These are phyloP conservation scores for Penicillium sp. DNA, from an alignment of 2,329 filamentous ascomycete species.

Conservation along the genomic window DNA sequence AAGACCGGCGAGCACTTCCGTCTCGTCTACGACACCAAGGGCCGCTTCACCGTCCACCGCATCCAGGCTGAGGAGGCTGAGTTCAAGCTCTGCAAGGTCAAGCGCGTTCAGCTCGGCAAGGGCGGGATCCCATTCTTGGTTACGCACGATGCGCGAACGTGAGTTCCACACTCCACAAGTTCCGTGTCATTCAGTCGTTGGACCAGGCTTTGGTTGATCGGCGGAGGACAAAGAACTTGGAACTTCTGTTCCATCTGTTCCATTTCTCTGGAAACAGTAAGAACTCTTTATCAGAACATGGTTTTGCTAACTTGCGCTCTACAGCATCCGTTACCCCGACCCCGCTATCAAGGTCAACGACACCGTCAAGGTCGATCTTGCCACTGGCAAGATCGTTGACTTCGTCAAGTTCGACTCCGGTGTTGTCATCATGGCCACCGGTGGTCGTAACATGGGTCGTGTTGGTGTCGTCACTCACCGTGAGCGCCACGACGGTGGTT, in stretches of 20 bases:
- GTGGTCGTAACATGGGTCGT: constrained; percentile 99
- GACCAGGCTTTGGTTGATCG: constrained; percentile 92
- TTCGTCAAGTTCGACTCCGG: constrained; percentile 99
- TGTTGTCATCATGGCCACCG: constrained; percentile 96
- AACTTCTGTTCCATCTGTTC: constrained; percentile 22
- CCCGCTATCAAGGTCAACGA: constrained; percentile 99
- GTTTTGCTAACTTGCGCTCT: constrained; percentile 35
- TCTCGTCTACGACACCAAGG: constrained; percentile 99
- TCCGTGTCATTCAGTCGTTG: constrained; percentile 99
- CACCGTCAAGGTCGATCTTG: constrained; percentile 98
- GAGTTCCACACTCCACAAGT: constrained; percentile 68
- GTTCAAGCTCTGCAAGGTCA: constrained; percentile 99
- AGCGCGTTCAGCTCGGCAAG: constrained; percentile 98
- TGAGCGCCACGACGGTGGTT: constrained; percentile 99
- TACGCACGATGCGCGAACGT: constrained; percentile 99
- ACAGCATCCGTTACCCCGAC: constrained; percentile 98
- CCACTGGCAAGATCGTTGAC: constrained; percentile 96
- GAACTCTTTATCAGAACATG: constrained; percentile 24
- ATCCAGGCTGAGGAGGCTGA: constrained; percentile 98
- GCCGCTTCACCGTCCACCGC: constrained; percentile 99
- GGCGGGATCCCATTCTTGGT: constrained; percentile 99
- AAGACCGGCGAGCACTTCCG: constrained; percentile 99
- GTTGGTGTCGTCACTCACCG: constrained; percentile 99
- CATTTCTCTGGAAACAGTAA: constrained; percentile 38
- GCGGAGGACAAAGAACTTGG: constrained; percentile 39